phyloP scores from a whole-genome alignment of 441 rosid species.

The Lepidium campestre region DNA sequence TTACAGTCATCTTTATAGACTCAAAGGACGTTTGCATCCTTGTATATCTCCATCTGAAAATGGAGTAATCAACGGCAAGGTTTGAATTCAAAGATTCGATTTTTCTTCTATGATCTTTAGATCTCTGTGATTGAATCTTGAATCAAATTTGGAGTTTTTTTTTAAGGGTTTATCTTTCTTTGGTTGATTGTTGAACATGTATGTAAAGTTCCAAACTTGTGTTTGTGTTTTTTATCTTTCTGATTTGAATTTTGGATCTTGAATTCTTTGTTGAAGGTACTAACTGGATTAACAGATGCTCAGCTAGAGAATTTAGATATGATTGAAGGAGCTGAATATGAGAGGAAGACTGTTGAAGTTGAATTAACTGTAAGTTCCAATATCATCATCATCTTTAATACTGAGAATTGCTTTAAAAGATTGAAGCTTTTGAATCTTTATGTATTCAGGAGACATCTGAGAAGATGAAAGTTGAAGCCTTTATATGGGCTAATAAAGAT shows the following conservation, averaged over 20 bases:
- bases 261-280: constrained; percentile 35
- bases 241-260: not conserved
- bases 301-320: constrained; percentile 47
- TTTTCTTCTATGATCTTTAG: not conserved
- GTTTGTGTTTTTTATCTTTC: not conserved
- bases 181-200: not conserved
- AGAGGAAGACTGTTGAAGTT: constrained; percentile 60
- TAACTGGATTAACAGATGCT: constrained; percentile 42
- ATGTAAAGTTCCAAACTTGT: not conserved
- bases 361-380: constrained; percentile 38
- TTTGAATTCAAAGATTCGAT: not conserved
- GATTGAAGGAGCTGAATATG: constrained; percentile 77
- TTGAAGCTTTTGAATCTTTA: not conserved
- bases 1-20: constrained; percentile 71
- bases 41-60: constrained; percentile 64
- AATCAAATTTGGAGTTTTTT: not conserved
- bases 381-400: not conserved
- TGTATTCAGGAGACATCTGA: constrained; percentile 41
- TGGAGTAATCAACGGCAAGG: constrained; percentile 57
- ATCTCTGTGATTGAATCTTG: not conserved
- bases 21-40: constrained; percentile 81
- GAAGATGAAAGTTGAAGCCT: constrained; percentile 47
- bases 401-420: not conserved
- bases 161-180: not conserved
- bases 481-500: constrained; percentile 49